Evolutionary conservation across 1,284 basidiomycete genomes (phyloP), one percentile per base, ranked within the genome.

Genomic region (Pyrrhoderma lamaoense): DNA sequence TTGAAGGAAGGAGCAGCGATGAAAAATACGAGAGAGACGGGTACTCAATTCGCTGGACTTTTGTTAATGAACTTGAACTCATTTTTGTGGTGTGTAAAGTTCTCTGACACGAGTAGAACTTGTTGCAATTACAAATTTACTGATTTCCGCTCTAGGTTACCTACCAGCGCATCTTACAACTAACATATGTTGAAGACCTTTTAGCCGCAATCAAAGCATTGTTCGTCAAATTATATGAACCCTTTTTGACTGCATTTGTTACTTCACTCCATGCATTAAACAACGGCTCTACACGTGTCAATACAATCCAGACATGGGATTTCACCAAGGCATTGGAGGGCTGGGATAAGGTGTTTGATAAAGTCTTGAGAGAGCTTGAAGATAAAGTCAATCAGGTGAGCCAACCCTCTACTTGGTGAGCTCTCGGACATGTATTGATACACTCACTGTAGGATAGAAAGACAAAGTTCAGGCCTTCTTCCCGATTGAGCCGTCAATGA

Each of bases 141-240:
- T 3, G 40, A 39, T 42, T 34, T 22, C n/a, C 31, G 5, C 47
- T 9, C 13, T 60, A 94, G 90, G 91, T 95, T 49, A 92, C 94
- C 46, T 97, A 97, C 70, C 95, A 98, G 63, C 89, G 95, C 42
- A 93, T 99, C 55, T 76, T 99, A 13, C 94, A 96, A 58, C 76
- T 99, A 21, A 85, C 91, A 8, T 99, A 99, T 65, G 86, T 98
- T 52, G 91, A 95, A 0, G 85, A 93, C 43, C 81, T 99, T 4
- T 76, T 96, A 14, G 70, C 73, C 21, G 80, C 88, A 3, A 75
- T 93, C 61, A 93, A 92, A 64, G 72, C 81, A 0, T 74, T 94
- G 25, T 96, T 96, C 64, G 72, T 95, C 57, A 84, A 90, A 62
- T 76, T 89, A 51, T 95, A 91, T 62, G 76, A 85, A 59, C 86